These are phyloP conservation scores for Groenewaldozyma salmanticensis DNA, from an alignment of 805 yeast genomes.

Conservation along the genomic window DNA sequence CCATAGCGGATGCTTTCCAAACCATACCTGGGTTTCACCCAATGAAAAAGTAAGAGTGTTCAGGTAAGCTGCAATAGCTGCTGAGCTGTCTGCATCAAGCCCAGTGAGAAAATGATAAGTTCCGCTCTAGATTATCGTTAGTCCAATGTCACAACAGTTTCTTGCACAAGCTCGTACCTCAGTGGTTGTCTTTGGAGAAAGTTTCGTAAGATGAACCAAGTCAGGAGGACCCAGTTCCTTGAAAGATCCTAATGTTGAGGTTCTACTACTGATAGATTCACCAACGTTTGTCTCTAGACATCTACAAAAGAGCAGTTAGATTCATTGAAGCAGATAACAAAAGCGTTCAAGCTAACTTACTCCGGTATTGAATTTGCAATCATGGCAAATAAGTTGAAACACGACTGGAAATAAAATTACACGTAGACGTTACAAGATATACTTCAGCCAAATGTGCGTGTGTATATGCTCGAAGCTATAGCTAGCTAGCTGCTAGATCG, in stretches of 20 bases:
- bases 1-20: conserved; percentile 46
- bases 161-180: conserved; percentile 7
- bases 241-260: conserved; percentile 33
- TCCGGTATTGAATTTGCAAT: conserved; percentile 6
- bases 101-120: conserved; percentile 48
- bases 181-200: conserved; percentile 31
- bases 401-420: too few species aligned
- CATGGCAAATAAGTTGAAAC: too few species aligned
- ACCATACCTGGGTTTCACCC: conserved; percentile 60
- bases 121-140: conserved; percentile 35
- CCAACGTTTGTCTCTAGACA: conserved; percentile 42
- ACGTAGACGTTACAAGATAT: too few species aligned
- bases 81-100: conserved; percentile 41
- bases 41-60: conserved; percentile 36
- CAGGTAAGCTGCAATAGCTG: conserved; percentile 47
- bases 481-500: too few species aligned
- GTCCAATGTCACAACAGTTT: not conserved
- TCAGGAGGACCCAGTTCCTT: conserved; percentile 68
- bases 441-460: too few species aligned
- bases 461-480: too few species aligned
- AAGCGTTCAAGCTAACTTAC: conserved; percentile 2
- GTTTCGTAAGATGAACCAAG: conserved; percentile 42
- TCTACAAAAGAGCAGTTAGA: conserved; percentile 16
- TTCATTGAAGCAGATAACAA: conserved; percentile 1
- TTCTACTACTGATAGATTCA: conserved; percentile 44